Conservation (phyloP, 176 grass and related monocot genomes). For the Thinopyrum elongatum region DNA sequence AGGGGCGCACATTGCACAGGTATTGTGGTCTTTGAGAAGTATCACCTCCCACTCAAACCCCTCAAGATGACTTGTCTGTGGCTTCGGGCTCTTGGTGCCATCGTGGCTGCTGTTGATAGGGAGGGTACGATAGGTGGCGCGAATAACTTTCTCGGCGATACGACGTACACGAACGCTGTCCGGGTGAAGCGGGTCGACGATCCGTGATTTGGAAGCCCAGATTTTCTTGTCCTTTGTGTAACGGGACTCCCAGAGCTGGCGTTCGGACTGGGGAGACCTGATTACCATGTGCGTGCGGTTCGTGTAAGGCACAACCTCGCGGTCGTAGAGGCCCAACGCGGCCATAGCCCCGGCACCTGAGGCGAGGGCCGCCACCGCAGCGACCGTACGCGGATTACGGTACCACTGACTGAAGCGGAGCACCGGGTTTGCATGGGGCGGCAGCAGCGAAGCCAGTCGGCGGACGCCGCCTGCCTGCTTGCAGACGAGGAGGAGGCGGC, state of each 20-base stretch:
- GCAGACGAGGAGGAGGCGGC: background rate
- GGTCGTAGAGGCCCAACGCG: background rate
- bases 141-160: background rate
- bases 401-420: background rate
- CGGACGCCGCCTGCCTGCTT: background rate
- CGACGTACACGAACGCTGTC: background rate
- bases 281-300: background rate
- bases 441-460: background rate
- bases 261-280: background rate
- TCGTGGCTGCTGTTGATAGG: background rate
- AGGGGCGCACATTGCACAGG: background rate
- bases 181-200: background rate
- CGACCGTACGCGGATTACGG: background rate
- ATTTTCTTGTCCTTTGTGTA: background rate
- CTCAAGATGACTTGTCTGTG: background rate
- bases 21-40: background rate
- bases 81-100: background rate
- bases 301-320: background rate
- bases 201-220: background rate
- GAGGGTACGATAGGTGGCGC: background rate
- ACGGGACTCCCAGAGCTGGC: background rate
- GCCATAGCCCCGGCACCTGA: background rate
- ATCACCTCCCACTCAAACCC: background rate
- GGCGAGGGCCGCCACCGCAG: background rate
- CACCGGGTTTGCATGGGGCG: background rate